These are phyloP conservation scores for Colletotrichum phormii DNA, from an alignment of 2,329 filamentous ascomycete species.

Conservation along the genomic window DNA sequence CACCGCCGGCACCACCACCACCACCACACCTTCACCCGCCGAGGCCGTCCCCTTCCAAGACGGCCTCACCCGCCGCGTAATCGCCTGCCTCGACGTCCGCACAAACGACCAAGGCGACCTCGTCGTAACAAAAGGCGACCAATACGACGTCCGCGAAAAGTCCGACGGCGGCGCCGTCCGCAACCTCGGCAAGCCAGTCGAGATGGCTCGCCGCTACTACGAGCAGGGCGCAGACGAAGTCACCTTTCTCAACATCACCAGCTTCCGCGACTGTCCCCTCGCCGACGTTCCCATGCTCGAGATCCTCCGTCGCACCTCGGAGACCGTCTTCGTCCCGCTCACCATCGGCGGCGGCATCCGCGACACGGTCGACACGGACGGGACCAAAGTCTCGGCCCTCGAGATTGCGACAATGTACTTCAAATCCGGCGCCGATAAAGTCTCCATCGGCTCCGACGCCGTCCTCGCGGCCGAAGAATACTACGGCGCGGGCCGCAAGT, in stretches of 20 bases:
- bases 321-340: constrained; percentile 94
- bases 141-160: constrained; percentile 98
- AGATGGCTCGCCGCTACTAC: constrained; percentile 94
- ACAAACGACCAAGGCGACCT: constrained; percentile 94
- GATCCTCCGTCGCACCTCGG: constrained; percentile 84
- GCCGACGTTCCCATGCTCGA: constrained; percentile 97
- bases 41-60: constrained; percentile 60
- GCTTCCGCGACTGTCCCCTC: constrained; percentile 93
- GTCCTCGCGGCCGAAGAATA: constrained; percentile 94
- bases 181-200: constrained; percentile 96
- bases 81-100: constrained; percentile 95
- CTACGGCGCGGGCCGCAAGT: constrained; percentile 74
- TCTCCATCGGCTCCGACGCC: constrained; percentile 95
- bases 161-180: constrained; percentile 73
- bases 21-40: constrained; percentile 81
- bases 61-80: constrained; percentile 90
- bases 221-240: constrained; percentile 96
- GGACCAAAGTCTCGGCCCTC: constrained; percentile 86
- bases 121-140: constrained; percentile 97
- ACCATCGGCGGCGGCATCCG: constrained; percentile 96
- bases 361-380: constrained; percentile 90
- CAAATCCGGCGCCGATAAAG: constrained; percentile 95
- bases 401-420: constrained; percentile 98
- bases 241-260: constrained; percentile 98
- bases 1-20: constrained; percentile 35